Conservation (phyloP, 257 asterid genomes). For the Plectranthus barbatus region DNA sequence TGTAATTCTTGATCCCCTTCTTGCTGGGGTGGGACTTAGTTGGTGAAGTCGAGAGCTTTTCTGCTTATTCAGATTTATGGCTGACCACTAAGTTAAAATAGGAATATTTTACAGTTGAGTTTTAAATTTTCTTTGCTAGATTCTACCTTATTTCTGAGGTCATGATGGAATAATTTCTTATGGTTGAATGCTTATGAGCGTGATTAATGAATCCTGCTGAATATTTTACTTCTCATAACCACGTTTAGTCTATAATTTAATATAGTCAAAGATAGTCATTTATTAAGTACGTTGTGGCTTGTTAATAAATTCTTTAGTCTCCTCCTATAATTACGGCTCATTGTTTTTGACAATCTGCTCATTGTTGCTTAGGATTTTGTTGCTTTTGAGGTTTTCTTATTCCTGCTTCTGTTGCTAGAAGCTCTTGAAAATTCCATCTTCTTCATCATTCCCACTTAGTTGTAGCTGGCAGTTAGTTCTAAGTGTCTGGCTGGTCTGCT, state of each 20-base stretch:
- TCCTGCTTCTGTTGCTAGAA: not conserved
- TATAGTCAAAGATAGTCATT: not conserved
- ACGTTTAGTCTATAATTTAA: not conserved
- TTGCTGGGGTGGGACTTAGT: not conserved
- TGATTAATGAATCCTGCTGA: not conserved
- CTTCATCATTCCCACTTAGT: not conserved
- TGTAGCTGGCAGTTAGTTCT: not conserved
- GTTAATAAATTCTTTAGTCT: not conserved
- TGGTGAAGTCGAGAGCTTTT: slow-evolving; percentile 8
- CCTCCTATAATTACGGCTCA: slow-evolving; percentile 1
- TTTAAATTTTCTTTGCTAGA: not conserved
- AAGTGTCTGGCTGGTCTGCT: not conserved
- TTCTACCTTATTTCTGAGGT: not conserved
- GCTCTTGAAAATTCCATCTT: not conserved
- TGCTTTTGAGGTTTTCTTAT: not conserved
- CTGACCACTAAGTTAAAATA: not conserved
- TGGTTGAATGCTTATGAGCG: not conserved
- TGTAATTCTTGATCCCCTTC: slow-evolving; percentile 3
- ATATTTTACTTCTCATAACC: not conserved
- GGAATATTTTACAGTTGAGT: not conserved
- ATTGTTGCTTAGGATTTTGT: not conserved
- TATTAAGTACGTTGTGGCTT: not conserved
- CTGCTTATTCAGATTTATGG: not conserved
- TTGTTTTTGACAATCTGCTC: not conserved
- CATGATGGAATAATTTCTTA: not conserved